Conservation (phyloP, 1,284 basidiomycete genomes). For the Ceratobasidium sp. region DNA sequence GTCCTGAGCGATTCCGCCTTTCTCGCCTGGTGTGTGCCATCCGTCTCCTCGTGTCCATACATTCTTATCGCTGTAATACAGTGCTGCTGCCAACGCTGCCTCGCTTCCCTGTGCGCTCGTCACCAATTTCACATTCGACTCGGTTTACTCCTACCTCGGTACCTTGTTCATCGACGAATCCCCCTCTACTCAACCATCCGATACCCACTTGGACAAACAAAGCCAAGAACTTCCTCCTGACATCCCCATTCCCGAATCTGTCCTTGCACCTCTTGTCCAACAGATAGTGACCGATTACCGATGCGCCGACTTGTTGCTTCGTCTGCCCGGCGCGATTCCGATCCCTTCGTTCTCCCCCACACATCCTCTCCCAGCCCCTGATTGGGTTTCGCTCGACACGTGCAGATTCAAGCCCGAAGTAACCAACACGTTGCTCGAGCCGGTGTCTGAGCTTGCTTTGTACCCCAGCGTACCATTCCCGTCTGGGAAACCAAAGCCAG, state of each 20-base stretch:
- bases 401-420: constrained; percentile 58
- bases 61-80: constrained; percentile 46
- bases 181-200: constrained; percentile 44
- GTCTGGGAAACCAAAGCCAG: constrained; percentile 44
- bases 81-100: constrained; percentile 69
- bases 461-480: constrained; percentile 55
- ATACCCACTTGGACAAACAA: constrained; percentile 47
- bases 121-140: constrained; percentile 84
- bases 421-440: constrained; percentile 51
- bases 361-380: constrained; percentile 64
- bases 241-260: constrained; percentile 58
- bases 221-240: constrained; percentile 53
- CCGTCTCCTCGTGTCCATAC: background rate
- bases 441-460: constrained; percentile 47
- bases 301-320: constrained; percentile 71
- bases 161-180: constrained; percentile 51
- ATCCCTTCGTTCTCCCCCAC: constrained; percentile 68
- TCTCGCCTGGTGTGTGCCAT: constrained; percentile 67
- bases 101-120: constrained; percentile 72
- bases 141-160: constrained; percentile 76
- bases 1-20: constrained; percentile 81
- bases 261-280: constrained; percentile 65
- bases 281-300: constrained; percentile 71
- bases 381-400: constrained; percentile 65
- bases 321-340: constrained; percentile 74